Conservation (phyloP, 2,329 filamentous ascomycete genomes). For the Colletotrichum incanum region DNA sequence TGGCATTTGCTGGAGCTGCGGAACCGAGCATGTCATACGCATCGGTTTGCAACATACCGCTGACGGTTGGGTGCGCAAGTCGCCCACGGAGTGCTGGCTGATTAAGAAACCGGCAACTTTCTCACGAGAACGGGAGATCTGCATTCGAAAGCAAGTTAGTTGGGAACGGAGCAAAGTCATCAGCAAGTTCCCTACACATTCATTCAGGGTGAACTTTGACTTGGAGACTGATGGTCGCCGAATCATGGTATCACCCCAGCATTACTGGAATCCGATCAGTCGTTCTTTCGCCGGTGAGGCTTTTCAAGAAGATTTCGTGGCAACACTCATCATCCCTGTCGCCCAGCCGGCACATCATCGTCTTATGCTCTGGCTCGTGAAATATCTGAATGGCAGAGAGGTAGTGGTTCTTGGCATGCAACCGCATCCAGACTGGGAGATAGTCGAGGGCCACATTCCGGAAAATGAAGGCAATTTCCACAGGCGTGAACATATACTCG, state of each 20-base stretch:
- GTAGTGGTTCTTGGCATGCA: background rate
- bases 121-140: background rate
- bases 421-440: background rate
- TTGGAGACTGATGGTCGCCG: background rate
- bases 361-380: background rate
- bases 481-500: background rate
- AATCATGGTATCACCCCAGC: background rate
- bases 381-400: background rate
- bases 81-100: background rate
- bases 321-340: background rate
- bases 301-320: background rate
- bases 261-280: background rate
- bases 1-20: background rate
- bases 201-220: background rate
- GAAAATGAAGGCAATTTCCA: background rate
- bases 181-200: background rate
- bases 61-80: conserved; percentile 6
- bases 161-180: background rate
- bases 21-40: background rate
- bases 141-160: background rate
- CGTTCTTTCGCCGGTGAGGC: background rate
- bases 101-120: background rate
- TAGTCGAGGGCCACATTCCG: background rate
- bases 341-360: background rate
- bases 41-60: background rate